Evolutionary conservation across 257 asterid species (phyloP).

Genomic region (Voacanga thouarsii): DNA sequence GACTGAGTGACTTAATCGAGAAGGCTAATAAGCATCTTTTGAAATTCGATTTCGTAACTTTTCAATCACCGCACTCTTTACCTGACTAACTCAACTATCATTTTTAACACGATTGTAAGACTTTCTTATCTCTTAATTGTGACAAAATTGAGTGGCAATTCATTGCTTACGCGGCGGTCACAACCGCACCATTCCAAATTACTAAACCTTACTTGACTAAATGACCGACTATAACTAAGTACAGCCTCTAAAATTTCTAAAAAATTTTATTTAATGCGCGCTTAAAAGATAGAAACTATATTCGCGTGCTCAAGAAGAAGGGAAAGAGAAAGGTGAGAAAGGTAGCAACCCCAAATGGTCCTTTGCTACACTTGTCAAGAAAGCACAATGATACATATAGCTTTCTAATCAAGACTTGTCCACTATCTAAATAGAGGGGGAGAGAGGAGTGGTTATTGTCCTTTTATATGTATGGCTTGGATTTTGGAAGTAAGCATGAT

Average conservation of each 20-base stretch:
- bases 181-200: not conserved
- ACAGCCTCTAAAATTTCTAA: too few relatives aligned
- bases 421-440: slow-evolving; percentile 5
- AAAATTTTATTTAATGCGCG: too few relatives aligned
- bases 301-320: not conserved
- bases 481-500: slow-evolving; percentile 25
- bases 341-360: slow-evolving; percentile 14
- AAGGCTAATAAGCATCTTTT: too few relatives aligned
- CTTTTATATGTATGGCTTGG: slow-evolving; percentile 14
- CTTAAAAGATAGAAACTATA: not conserved
- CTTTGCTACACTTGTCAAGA: slow-evolving; percentile 13
- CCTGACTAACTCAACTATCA: too few relatives aligned
- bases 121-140: not conserved
- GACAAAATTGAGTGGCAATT: slow-evolving; percentile 4
- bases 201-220: too few relatives aligned
- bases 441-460: slow-evolving; percentile 14
- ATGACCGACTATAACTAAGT: too few relatives aligned
- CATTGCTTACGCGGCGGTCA: slow-evolving; percentile 6
- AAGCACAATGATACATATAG: slow-evolving; percentile 6
- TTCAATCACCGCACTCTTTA: too few relatives aligned
- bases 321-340: not conserved
- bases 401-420: slow-evolving; percentile 23
- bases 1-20: too few relatives aligned
- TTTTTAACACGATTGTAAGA: too few relatives aligned
- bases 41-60: too few relatives aligned